phyloP scores from a whole-genome alignment of 345 rosid species.

The Salix caprea region DNA sequence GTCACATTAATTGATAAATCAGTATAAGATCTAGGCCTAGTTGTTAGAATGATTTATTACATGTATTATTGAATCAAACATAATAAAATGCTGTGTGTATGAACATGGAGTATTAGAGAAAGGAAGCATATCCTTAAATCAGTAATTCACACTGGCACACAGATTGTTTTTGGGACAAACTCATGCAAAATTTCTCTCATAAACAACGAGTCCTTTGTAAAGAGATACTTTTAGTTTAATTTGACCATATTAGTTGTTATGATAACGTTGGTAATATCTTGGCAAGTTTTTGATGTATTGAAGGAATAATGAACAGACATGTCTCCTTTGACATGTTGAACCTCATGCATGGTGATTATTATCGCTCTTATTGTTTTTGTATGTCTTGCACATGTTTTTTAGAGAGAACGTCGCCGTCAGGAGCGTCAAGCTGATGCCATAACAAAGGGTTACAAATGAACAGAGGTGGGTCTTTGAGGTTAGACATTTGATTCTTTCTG shows the following conservation, averaged over 20 bases:
- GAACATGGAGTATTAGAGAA: background rate
- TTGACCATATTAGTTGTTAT: background rate
- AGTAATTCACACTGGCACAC: background rate
- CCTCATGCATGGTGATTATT: background rate
- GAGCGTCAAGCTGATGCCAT: slow-evolving; percentile 34
- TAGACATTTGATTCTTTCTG: background rate
- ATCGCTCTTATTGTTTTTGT: background rate
- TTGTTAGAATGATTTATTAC: background rate
- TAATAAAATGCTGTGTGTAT: background rate
- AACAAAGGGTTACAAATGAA: slow-evolving; percentile 17
- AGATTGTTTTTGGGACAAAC: background rate
- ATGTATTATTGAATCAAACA: background rate
- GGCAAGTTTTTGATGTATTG: background rate
- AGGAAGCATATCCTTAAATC: background rate
- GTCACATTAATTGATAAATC: background rate
- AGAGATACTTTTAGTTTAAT: background rate
- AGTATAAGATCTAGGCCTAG: background rate
- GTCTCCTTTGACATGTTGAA: background rate
- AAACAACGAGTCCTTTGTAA: background rate
- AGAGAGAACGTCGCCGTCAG: slow-evolving; percentile 35
- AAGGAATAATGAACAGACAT: background rate
- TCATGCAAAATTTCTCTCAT: background rate
- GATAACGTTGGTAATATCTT: too few relatives aligned
- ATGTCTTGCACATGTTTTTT: background rate
- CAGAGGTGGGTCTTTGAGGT: slow-evolving; percentile 1